Evolutionary conservation across 306 rosid species (phyloP).

Genomic region (Hippophae tibetana): DNA sequence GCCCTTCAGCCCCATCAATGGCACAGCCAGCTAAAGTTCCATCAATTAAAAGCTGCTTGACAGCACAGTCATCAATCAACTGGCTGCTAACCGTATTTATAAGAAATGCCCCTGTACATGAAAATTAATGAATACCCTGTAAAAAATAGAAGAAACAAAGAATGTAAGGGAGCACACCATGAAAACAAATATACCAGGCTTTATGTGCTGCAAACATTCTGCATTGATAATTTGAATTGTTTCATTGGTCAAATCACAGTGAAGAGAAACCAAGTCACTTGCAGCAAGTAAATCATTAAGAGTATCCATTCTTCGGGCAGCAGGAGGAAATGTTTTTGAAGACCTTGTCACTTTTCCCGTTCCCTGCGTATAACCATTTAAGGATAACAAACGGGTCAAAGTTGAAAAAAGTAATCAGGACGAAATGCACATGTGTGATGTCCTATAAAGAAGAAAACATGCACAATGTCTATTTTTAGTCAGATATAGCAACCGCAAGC

Average conservation of each 20-base stretch:
- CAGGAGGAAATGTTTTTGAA: constrained; percentile 53
- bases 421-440: too few species aligned
- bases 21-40: constrained; percentile 98
- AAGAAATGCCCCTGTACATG: constrained; percentile 76
- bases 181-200: constrained; percentile 54
- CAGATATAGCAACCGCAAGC: too few species aligned
- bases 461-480: too few species aligned
- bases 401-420: too few species aligned
- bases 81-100: constrained; percentile 94
- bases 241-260: constrained; percentile 83
- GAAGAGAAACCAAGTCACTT: constrained; percentile 90
- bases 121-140: constrained; percentile 9
- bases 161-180: constrained; percentile 11
- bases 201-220: constrained; percentile 84
- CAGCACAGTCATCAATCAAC: constrained; percentile 93
- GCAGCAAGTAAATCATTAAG: constrained; percentile 96
- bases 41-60: constrained; percentile 94
- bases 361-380: constrained; percentile 34
- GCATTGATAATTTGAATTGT: constrained; percentile 84
- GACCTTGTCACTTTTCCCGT: constrained; percentile 38
- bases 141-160: not conserved
- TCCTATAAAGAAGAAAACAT: too few species aligned
- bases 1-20: constrained; percentile 98
- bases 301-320: constrained; percentile 97
- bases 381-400: constrained; percentile 2